Conservation (phyloP, 1,139 yeast species). For the Kodamaea anthophila region DNA sequence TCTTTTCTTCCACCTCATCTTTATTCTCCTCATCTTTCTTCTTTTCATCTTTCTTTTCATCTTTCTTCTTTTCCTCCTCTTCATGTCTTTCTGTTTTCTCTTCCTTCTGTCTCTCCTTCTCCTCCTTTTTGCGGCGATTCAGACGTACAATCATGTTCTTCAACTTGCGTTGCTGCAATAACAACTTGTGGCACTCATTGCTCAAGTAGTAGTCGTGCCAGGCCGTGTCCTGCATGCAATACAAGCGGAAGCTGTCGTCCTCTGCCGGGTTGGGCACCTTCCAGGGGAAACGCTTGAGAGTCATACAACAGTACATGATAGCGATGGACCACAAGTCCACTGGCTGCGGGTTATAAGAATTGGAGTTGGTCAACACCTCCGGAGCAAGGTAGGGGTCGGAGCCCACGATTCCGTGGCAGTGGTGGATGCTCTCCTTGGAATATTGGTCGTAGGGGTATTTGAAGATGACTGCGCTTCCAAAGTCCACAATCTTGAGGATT, state of each 20-base stretch:
- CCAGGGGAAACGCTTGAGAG: conserved; percentile 94
- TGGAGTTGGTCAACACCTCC: conserved; percentile 68
- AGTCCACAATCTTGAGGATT: conserved; percentile 85
- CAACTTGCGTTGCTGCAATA: conserved; percentile 40
- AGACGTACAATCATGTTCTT: conserved; percentile 39
- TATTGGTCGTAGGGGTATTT: conserved; percentile 77
- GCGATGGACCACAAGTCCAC: conserved; percentile 97
- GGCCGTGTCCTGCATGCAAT: conserved; percentile 50
- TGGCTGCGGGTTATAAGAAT: conserved; percentile 81
- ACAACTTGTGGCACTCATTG: conserved; percentile 43
- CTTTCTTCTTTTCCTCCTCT: conserved; percentile 9
- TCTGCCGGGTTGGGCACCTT: conserved; percentile 77
- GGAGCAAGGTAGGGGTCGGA: conserved; percentile 98
- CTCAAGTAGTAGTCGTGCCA: conserved; percentile 49
- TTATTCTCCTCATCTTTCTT: conserved; percentile 26
- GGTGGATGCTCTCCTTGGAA: conserved; percentile 52
- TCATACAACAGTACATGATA: conserved; percentile 93
- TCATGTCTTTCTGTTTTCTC: conserved; percentile 1
- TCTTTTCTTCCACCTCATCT: conserved; percentile 20
- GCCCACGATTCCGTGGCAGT: conserved; percentile 92
- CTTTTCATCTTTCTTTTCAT: conserved; percentile 16
- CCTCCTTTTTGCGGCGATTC: conserved; percentile 30
- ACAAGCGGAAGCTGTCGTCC: conserved; percentile 72
- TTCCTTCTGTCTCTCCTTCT: conserved; percentile 3
- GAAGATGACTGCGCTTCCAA: conserved; percentile 94